Evolutionary conservation across 306 rosid species (phyloP).

Genomic region (Notholithocarpus densiflorus): DNA sequence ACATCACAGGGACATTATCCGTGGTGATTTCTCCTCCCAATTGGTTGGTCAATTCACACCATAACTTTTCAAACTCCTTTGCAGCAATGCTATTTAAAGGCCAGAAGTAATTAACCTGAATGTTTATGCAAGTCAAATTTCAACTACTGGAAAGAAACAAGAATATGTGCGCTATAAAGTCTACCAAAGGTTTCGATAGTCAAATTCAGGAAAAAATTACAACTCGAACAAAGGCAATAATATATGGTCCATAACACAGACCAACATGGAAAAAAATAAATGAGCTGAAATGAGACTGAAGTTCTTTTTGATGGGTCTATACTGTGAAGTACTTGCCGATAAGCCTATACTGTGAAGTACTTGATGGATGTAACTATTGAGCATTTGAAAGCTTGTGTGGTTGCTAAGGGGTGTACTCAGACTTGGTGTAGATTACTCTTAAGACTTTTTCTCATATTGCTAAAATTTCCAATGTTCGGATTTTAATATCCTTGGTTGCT

Average conservation of each 20-base stretch:
- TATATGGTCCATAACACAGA: neutral
- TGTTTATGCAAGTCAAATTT: constrained; percentile 16
- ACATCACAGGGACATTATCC: constrained; percentile 73
- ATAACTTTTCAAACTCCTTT: constrained; percentile 63
- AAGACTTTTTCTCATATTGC: too few relatives aligned
- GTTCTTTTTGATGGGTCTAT: too few relatives aligned
- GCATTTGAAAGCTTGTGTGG: too few relatives aligned
- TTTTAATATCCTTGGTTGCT: too few relatives aligned
- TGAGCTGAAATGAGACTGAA: neutral
- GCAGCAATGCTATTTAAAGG: constrained; percentile 51
- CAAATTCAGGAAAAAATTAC: neutral
- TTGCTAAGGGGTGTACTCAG: too few relatives aligned
- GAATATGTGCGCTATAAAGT: neutral
- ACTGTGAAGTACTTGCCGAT: too few relatives aligned
- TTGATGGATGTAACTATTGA: too few relatives aligned
- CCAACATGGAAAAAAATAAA: neutral
- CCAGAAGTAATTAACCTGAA: constrained; percentile 79
- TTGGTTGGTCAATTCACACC: constrained; percentile 58
- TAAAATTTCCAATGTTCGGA: too few relatives aligned
- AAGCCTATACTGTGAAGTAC: too few relatives aligned
- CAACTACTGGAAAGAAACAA: neutral
- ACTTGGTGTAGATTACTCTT: too few relatives aligned
- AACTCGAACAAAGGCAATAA: neutral
- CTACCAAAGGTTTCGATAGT: neutral
- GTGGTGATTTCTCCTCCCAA: constrained; percentile 52